Base-by-base conservation (phyloP, 805 yeast species). In the Ogataea nitratoaversa region DNA sequence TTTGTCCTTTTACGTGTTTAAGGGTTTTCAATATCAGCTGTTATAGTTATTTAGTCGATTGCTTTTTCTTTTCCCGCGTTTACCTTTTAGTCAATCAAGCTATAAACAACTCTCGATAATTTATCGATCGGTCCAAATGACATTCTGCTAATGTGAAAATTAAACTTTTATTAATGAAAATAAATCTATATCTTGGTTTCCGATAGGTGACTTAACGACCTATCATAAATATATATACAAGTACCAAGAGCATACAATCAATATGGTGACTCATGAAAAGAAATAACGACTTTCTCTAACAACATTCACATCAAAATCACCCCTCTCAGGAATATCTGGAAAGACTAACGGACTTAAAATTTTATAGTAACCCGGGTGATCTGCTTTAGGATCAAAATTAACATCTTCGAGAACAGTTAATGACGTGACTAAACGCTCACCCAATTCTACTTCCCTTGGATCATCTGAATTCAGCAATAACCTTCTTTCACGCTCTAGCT, bases 231-330 rank as follows among this genome's bases (percentile, higher is more conserved):
- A 4, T 3, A 27, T 7, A 8, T 27, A n/a, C 19, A 28, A 19
- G 19, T 11, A 22, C 14, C 6, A 28, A 25, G 29, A 17, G 19
- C 12, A 31, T 13, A 25, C 28, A 19, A 34, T 23, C 9, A 14
- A 25, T 14, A 25, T 5, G 14, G 11, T 19, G 5, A 23, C 11
- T 44, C 43, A 64, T 7, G 66, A 61, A 52, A 91, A 91, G 72
- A 91, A 91, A 62, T 91, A 91, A 24, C 72, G 71, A 47, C 96
- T 86, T 36, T 80, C 76, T 55, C 74, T 72, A 32, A 90, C 82
- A 42, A 74, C 75, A 30, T 67, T 64, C 28, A 91, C 95, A 55
- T 91, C 95, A 52, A 91, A 86, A 14, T 79, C 80, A 37, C 97
- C 99, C 60, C 76, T 82, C 36, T 72, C 66, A 12, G 96, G 96